Evolutionary conservation across 768 basidiomycete species (phyloP).

Genomic region (Hemileccinum impolitum): DNA sequence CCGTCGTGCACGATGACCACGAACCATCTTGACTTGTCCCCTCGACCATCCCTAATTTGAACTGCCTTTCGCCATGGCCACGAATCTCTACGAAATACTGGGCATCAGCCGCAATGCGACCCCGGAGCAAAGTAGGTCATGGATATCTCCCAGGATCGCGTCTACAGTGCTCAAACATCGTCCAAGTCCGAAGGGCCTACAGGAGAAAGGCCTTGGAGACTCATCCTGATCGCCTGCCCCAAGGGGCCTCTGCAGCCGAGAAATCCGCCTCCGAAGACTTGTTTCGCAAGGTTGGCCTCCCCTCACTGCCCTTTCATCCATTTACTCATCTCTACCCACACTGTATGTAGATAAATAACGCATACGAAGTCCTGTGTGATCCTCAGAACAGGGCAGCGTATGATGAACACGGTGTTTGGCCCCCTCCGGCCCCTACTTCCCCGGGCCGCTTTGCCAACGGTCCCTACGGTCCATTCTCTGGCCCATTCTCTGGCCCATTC

Average conservation of each 20-base stretch:
- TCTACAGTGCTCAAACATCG: constrained; percentile 5
- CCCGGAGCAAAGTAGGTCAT: constrained; percentile 57
- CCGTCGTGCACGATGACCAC: not conserved
- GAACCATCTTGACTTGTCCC: not conserved
- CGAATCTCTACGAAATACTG: constrained; percentile 63
- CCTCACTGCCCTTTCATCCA: not conserved
- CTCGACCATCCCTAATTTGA: not conserved
- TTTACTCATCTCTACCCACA: not conserved
- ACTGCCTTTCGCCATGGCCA: constrained; percentile 38
- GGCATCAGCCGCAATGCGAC: constrained; percentile 52
- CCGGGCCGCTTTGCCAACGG: constrained; percentile 14
- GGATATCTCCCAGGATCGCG: not conserved
- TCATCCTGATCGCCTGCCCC: constrained; percentile 70
- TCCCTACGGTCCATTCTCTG: constrained; percentile 16
- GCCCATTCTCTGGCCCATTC: constrained; percentile 20
- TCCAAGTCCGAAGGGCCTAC: constrained; percentile 74
- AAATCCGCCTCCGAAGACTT: constrained; percentile 60
- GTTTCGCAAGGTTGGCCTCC: constrained; percentile 37
- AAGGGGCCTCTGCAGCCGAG: constrained; percentile 51
- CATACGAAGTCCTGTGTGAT: constrained; percentile 73
- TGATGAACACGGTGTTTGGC: constrained; percentile 72
- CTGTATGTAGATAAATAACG: constrained; percentile 73
- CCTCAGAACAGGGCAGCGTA: constrained; percentile 59
- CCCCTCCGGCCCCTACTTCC: constrained; percentile 45
- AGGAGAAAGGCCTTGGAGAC: constrained; percentile 66